These are phyloP conservation scores for Leishmania turanica DNA, from an alignment of 208 protist species.

Conservation along the genomic window DNA sequence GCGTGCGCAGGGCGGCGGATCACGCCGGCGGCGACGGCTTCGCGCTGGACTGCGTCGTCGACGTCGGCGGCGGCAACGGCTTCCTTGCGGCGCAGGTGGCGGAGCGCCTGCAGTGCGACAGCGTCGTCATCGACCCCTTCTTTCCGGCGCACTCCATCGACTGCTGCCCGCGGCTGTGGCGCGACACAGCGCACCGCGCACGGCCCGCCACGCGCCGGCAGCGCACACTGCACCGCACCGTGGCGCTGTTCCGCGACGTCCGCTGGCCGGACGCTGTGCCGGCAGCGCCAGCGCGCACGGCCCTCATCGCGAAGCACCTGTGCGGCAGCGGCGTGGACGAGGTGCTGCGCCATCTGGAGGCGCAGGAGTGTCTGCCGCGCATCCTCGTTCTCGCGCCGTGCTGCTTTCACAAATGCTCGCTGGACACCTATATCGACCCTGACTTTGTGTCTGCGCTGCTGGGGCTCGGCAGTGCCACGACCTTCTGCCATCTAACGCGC, in stretches of 20 bases:
- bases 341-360: conserved; percentile 58
- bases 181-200: conserved; percentile 39
- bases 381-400: conserved; percentile 80
- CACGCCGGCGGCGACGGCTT: conserved; percentile 4
- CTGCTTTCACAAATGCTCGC: conserved; percentile 68
- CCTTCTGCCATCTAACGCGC: conserved; percentile 44
- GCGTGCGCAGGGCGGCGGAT: conserved; percentile 1
- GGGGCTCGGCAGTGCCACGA: conserved; percentile 31
- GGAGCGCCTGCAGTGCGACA: conserved; percentile 61
- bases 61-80: conserved; percentile 84
- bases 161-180: conserved; percentile 58
- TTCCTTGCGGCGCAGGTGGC: conserved; percentile 73
- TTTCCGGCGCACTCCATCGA: conserved; percentile 77
- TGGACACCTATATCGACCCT: conserved; percentile 57
- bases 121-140: conserved; percentile 74
- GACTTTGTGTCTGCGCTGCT: conserved; percentile 48
- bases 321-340: conserved; percentile 80
- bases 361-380: conserved; percentile 51
- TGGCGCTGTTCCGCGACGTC: conserved; percentile 51
- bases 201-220: conserved; percentile 36
- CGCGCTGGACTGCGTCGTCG: conserved; percentile 51
- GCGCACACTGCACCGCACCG: conserved; percentile 39
- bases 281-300: conserved; percentile 37
- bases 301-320: conserved; percentile 82
- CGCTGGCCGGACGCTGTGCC: conserved; percentile 45